Conservation (phyloP, 805 yeast species). For the Debaryomyces prosopidis region DNA sequence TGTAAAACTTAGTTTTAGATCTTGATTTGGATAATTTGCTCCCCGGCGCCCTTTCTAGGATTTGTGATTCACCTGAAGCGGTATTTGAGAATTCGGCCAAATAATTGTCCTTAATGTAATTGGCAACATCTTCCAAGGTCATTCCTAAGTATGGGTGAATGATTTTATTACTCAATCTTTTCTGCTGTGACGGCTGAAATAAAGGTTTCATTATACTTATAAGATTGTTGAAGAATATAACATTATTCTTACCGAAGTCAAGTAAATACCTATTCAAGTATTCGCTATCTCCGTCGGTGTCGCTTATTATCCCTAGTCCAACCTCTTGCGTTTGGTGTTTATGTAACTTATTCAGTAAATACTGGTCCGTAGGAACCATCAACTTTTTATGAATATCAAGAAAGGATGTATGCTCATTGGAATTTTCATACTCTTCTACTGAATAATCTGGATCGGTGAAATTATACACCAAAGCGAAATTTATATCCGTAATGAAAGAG, state of each 20-base stretch:
- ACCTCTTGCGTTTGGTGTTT: constrained; percentile 13
- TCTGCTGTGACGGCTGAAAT: constrained; percentile 24
- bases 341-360: constrained; percentile 21
- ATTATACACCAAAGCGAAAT: constrained; percentile 31
- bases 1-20: constrained; percentile 7
- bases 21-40: constrained; percentile 1
- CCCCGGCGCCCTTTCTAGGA: background rate
- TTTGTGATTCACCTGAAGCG: background rate
- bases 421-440: constrained; percentile 22
- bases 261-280: constrained; percentile 14
- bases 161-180: constrained; percentile 19
- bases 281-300: constrained; percentile 9
- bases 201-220: constrained; percentile 22
- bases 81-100: constrained; percentile 2
- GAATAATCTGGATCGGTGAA: constrained; percentile 34
- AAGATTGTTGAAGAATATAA: constrained; percentile 19
- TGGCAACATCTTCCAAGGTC: constrained; percentile 30
- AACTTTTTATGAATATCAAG: constrained; percentile 29
- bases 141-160: constrained; percentile 22
- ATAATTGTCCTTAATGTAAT: constrained; percentile 20
- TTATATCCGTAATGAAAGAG: constrained; percentile 28
- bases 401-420: constrained; percentile 20
- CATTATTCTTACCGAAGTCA: constrained; percentile 18
- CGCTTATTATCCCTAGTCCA: constrained; percentile 20
- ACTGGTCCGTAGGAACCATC: constrained; percentile 37